Evolutionary conservation across 257 asterid species (phyloP).

Genomic region (Solanum megistacrolobum): DNA sequence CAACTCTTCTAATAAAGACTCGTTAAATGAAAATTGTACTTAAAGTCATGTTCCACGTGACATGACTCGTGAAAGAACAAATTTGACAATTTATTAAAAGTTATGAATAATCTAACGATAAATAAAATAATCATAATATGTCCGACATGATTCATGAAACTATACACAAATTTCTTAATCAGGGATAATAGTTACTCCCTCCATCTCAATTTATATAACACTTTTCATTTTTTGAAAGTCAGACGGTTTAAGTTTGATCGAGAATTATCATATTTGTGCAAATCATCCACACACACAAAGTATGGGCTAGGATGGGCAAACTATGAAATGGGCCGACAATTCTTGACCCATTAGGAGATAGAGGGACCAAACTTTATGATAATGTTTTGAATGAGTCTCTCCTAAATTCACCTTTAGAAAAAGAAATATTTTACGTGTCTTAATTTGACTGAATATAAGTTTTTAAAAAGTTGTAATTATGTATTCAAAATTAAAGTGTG

Average conservation of each 20-base stretch:
- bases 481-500: background rate
- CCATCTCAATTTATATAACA: fast-evolving
- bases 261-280: background rate
- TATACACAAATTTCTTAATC: background rate
- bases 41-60: background rate
- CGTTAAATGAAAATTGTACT: background rate
- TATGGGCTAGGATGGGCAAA: background rate
- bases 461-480: background rate
- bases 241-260: fast-evolving
- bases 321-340: background rate
- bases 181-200: fast-evolving
- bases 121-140: background rate
- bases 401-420: background rate
- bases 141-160: background rate
- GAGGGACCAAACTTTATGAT: background rate
- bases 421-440: background rate
- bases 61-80: background rate
- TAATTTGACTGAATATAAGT: background rate
- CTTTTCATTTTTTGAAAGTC: fast-evolving
- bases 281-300: background rate
- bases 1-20: background rate
- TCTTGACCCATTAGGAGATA: background rate
- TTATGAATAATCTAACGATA: background rate
- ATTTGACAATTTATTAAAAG: background rate
- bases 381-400: background rate